Evolutionary conservation across 129 eudicot genomes (phyloP), one percentile per base, ranked within the genome.

Genomic region (Solidago caesia): DNA sequence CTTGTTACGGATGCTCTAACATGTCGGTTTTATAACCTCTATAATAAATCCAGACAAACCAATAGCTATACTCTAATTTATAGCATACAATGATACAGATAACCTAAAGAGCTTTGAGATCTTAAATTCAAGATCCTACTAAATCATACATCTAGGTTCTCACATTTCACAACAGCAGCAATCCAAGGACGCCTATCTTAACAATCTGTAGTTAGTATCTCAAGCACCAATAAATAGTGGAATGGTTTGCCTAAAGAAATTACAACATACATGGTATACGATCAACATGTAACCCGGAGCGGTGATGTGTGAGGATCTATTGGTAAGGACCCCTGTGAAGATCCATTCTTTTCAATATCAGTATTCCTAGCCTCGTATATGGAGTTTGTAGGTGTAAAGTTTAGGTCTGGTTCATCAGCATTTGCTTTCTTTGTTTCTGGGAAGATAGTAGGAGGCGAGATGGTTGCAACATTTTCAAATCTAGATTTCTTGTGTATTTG

Each of bases 261-360:
- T 52, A 63, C 29, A 26, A 13, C 42, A 63, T 63, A 13, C 68
- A 63, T 62, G 25, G 7, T 62, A 62, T 41, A 56, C 49, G 48
- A 63, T 78, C 66, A 78, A 39, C 77, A 71, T 71, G 82, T 60
- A 64, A 64, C 82, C 77, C 62, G 67, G 2, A 44, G 49, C 11
- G 43, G 60, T 51, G 72, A 61, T 7, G 71, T 11, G 7, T 42
- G 45, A 26, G 71, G 51, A 44, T 29, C 75, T 52, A 26, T 59
- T 14, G 73, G 5, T 51, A 71, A 77, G 21, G 82, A 53, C 33
- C 33, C 79, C 12, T 66, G 64, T 43, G 64, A 75, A 75, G 72
- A 49, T 65, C 63, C 79, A 41, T 75, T 75, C 25, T 8, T 65
- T 51, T 75, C 64, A 21, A 41, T 21, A 45, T 75, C 64, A 8